Base-by-base conservation (phyloP, 495 filamentous ascomycete genomes). In the Penicillium salamii region DNA sequence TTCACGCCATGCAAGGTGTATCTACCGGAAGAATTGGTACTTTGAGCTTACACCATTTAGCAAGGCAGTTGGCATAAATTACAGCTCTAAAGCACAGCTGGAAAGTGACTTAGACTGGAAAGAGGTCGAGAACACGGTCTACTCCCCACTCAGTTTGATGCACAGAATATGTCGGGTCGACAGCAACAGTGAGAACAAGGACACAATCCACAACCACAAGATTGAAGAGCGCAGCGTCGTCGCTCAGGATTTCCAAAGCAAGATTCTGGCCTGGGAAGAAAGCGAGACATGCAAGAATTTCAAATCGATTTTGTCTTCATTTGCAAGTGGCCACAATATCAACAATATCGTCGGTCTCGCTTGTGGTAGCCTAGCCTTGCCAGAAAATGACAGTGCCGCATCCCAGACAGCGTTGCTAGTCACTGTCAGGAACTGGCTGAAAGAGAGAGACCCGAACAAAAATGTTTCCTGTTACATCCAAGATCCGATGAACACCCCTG, bases 401-500 rank as follows among this genome's bases (percentile, higher is more conserved):
- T 28, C 9, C 13, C 44, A 38, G 21, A 28, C 24, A 4, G 24
- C 24, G 24, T 5, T 28, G 24, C 24, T 28, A 28, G 24, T 28
- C 24, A 28, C 24, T 28, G 24, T 28, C 5, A 28, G 23, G 29
- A 29, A 26, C 4, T 42, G 40, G 40, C 20, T 42, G 24, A 28
- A 42, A 31, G 23, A 28, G 7, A 20, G 40, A 15, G n/a, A 42
- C 23, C 23, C 41, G 31, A 28, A 28, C 24, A 28, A 28, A 9
- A 23, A 50, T 6, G 50, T 63, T 20, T 24, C 42, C 11, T 66
- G 59, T 32, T 68, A 55, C 40, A 54, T 55, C 1, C 67, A 70
- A 24, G 67, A 70, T 39, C 67, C 67, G 8, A 54, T 49, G 6
- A 66, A 70, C 43, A 61, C 44, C 5, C 42, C 46, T 1, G 37